phyloP scores from a whole-genome alignment of 345 rosid genomes.

The Excoecaria agallocha region DNA sequence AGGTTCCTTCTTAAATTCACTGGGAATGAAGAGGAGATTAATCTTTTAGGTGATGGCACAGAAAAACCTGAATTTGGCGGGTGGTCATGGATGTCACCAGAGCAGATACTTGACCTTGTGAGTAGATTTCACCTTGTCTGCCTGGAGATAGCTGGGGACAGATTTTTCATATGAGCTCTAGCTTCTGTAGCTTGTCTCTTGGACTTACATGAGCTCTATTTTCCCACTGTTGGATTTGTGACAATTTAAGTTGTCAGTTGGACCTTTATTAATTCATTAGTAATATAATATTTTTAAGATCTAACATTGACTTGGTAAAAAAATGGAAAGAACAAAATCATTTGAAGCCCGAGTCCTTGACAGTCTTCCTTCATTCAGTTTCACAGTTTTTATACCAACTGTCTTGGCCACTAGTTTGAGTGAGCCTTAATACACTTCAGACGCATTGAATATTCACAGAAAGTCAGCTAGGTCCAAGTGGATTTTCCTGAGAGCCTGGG shows the following conservation, averaged over 20 bases:
- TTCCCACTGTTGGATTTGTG: neutral
- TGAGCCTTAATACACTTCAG: neutral
- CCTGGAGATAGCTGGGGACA: neutral
- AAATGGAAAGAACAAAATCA: neutral
- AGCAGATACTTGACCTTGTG: slow-evolving; percentile 59
- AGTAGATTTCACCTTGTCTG: slow-evolving; percentile 21
- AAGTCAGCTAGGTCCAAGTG: neutral
- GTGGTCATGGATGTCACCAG: slow-evolving; percentile 82
- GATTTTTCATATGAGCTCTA: neutral
- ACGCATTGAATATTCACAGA: neutral
- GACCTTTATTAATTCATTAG: neutral
- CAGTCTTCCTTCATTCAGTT: neutral
- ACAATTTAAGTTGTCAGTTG: neutral
- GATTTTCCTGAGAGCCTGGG: too few relatives aligned
- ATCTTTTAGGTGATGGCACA: slow-evolving; percentile 78
- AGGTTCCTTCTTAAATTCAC: slow-evolving; percentile 88
- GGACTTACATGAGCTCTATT: neutral
- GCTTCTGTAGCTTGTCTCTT: too few relatives aligned
- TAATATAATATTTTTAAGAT: neutral
- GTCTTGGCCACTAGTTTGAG: neutral
- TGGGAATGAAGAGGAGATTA: slow-evolving; percentile 81
- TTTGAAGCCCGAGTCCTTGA: neutral
- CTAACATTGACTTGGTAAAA: neutral
- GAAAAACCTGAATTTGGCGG: slow-evolving; percentile 93
- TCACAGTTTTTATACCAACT: neutral